Conservation (phyloP, 2,329 filamentous ascomycete genomes). For the Chaetomiaceae sp. region DNA sequence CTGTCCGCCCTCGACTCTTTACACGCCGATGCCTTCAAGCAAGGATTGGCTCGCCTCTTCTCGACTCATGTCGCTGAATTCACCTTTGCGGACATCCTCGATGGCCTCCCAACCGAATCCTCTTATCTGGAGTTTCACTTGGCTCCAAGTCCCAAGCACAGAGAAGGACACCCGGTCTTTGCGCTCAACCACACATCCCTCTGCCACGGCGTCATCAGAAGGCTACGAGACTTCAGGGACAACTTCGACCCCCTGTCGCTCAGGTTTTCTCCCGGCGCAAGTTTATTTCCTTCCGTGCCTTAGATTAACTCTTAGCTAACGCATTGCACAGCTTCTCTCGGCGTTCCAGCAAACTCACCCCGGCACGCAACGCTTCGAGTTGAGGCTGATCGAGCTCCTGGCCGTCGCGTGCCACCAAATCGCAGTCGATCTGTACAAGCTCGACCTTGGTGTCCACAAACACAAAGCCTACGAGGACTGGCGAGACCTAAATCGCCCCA, state of each 20-base stretch:
- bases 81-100: too few relatives aligned
- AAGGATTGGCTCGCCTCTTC: too few relatives aligned
- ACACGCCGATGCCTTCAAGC: neutral
- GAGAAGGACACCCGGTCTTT: too few relatives aligned
- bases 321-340: constrained; percentile 1
- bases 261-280: neutral
- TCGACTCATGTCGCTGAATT: too few relatives aligned
- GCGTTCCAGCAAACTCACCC: constrained; percentile 9
- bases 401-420: constrained; percentile 17
- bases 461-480: constrained; percentile 9
- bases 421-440: constrained; percentile 13
- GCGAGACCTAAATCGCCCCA: neutral
- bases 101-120: too few relatives aligned
- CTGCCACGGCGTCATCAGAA: too few relatives aligned
- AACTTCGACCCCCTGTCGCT: too few relatives aligned
- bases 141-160: too few relatives aligned
- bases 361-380: constrained; percentile 9
- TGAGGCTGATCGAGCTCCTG: constrained; percentile 19
- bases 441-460: constrained; percentile 9
- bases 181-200: too few relatives aligned
- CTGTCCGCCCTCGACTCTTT: neutral
- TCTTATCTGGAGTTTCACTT: too few relatives aligned
- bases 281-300: neutral
- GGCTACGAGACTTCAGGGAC: too few relatives aligned
- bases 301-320: neutral